phyloP scores from a whole-genome alignment of 75 land plant genomes.

The Picea sitchensis region DNA sequence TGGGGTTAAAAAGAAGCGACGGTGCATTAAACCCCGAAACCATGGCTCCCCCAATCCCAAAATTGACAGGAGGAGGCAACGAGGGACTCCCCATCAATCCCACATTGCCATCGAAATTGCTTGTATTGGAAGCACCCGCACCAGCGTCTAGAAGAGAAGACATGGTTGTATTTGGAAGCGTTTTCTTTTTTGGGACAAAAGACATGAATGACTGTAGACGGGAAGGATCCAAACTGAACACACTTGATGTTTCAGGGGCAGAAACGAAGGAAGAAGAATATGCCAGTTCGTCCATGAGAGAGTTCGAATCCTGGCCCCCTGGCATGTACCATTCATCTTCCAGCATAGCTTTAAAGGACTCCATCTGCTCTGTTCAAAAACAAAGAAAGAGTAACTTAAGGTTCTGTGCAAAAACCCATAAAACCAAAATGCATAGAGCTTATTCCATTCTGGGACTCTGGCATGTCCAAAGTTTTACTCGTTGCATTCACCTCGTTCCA shows the following conservation, averaged over 20 bases:
- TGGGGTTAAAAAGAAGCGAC: conserved; percentile 15
- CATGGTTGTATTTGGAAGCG: not conserved
- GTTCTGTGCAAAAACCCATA: not conserved
- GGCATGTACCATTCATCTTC: conserved; percentile 9
- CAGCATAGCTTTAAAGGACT: conserved; percentile 4
- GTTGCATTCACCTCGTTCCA: not conserved
- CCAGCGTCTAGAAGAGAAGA: not conserved
- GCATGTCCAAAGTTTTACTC: not conserved
- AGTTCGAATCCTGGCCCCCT: not conserved
- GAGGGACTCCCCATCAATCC: conserved; percentile 1
- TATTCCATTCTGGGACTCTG: not conserved
- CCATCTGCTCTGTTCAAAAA: conserved; percentile 3
- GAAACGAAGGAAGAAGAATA: not conserved
- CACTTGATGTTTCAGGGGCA: not conserved
- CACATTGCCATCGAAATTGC: conserved; percentile 8
- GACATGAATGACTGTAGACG: conserved; percentile 9
- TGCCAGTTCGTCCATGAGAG: not conserved
- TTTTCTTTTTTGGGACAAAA: conserved; percentile 1
- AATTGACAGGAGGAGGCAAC: not conserved
- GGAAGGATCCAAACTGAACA: not conserved
- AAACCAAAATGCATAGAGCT: not conserved
- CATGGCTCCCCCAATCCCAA: conserved; percentile 8
- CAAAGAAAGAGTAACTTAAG: too few species aligned
- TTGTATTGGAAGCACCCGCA: not conserved
- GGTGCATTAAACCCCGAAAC: conserved; percentile 28